Evolutionary conservation across 768 basidiomycete genomes (phyloP).

Genomic region (Xanthoconium stramineum): DNA sequence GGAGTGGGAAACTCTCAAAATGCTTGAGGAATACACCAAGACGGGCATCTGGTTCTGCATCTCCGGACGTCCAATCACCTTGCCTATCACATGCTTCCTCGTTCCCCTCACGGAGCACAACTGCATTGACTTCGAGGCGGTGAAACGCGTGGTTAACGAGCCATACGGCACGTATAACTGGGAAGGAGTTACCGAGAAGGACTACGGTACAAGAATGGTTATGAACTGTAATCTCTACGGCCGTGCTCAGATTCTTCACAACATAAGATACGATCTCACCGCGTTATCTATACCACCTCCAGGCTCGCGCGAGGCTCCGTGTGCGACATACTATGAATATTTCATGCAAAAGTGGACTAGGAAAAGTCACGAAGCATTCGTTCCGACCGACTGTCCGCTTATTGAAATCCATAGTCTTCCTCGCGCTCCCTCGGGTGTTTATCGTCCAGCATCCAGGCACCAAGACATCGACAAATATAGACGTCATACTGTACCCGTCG

Average conservation of each 20-base stretch:
- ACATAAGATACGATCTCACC: constrained; percentile 62
- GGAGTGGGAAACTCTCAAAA: constrained; percentile 43
- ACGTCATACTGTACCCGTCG: constrained; percentile 23
- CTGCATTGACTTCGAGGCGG: constrained; percentile 56
- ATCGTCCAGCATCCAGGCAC: constrained; percentile 31
- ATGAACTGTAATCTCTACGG: constrained; percentile 55
- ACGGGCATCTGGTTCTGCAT: constrained; percentile 60
- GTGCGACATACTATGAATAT: constrained; percentile 56
- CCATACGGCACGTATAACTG: constrained; percentile 56
- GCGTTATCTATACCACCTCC: constrained; percentile 55
- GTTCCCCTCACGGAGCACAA: constrained; percentile 54
- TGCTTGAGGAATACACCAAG: constrained; percentile 67
- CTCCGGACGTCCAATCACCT: constrained; percentile 52
- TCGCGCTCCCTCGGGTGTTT: constrained; percentile 40
- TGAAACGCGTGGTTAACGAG: constrained; percentile 46
- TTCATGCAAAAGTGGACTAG: constrained; percentile 54
- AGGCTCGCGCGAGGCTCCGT: constrained; percentile 47
- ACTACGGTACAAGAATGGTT: constrained; percentile 51
- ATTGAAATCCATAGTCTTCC: constrained; percentile 50
- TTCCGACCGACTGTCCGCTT: constrained; percentile 59
- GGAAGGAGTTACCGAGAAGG: constrained; percentile 45
- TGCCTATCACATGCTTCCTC: constrained; percentile 58
- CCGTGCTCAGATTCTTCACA: constrained; percentile 51
- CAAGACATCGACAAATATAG: constrained; percentile 27
- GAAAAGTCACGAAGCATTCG: constrained; percentile 38